Percentiles rank a stretch among this genome's conserved stretches.
These are phyloP conservation scores for Mycena epipterygia DNA, from an alignment of 768 basidiomycete species.

Conservation along the genomic window DNA sequence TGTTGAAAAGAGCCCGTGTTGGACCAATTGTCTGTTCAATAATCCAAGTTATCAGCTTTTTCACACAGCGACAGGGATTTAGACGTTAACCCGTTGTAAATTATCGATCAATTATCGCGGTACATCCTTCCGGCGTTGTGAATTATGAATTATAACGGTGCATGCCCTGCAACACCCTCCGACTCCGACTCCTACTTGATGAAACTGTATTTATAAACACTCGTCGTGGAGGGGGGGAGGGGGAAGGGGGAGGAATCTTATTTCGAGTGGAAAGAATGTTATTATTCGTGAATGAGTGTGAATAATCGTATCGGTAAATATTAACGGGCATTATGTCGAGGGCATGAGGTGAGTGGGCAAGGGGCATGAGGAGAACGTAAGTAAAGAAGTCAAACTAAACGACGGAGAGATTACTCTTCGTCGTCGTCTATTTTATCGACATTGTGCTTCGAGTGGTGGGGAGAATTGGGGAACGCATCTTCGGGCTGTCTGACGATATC, in stretches of 20 bases:
- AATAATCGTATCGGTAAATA: slow-evolving; percentile 23
- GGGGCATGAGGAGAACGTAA: not conserved
- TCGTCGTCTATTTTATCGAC: slow-evolving; percentile 23
- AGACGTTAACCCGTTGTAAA: too few species aligned
- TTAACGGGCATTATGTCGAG: slow-evolving; percentile 9
- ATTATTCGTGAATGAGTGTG: slow-evolving; percentile 29
- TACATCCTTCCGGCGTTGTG: not conserved
- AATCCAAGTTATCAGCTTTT: too few species aligned
- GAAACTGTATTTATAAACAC: slow-evolving; percentile 13
- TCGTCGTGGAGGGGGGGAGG: not conserved
- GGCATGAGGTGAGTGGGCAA: not conserved
- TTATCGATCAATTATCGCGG: too few species aligned
- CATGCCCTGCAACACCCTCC: too few species aligned
- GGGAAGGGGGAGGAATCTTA: too few species aligned
- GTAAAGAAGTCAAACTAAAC: not conserved
- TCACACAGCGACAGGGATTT: too few species aligned
- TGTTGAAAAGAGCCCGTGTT: too few species aligned
- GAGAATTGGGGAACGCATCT: slow-evolving; percentile 37
- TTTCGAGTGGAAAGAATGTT: slow-evolving; percentile 15
- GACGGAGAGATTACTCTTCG: slow-evolving; percentile 22
- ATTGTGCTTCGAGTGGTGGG: slow-evolving; percentile 35
- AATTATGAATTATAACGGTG: slow-evolving; percentile 6
- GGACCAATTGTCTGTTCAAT: too few species aligned
- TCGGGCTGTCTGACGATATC: slow-evolving; percentile 30
- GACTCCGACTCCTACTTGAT: too few species aligned